Evolutionary conservation across 1,139 yeast genomes (phyloP).

Genomic region (Trichomonascaceae sp.): DNA sequence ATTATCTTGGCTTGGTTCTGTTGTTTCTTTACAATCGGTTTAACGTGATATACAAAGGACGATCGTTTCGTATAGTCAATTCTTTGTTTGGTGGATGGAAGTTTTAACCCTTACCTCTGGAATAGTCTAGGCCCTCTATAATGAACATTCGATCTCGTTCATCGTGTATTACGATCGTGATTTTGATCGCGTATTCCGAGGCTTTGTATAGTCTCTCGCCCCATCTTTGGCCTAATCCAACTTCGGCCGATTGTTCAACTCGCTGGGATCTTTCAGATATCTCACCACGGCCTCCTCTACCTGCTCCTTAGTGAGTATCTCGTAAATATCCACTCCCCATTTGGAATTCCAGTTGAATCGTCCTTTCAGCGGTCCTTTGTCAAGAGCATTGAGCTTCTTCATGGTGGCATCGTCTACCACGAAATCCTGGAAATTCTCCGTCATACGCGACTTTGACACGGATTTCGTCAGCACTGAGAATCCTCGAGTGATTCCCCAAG

Average conservation of each 20-base stretch:
- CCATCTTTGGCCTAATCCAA: not conserved
- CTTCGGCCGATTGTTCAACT: not conserved
- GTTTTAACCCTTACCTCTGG: not conserved
- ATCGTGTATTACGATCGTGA: too few species aligned
- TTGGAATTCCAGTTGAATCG: conserved; percentile 6
- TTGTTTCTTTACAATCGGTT: not conserved
- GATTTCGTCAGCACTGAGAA: conserved; percentile 67
- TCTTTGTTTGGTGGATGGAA: not conserved
- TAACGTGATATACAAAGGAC: not conserved
- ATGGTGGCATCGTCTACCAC: conserved; percentile 25
- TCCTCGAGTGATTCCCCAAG: conserved; percentile 68
- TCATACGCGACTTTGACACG: conserved; percentile 51
- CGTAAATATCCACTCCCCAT: conserved; percentile 6
- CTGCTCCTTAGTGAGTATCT: not conserved
- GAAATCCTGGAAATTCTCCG: conserved; percentile 58
- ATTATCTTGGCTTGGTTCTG: not conserved
- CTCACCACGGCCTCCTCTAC: not conserved
- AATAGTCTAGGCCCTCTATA: too few species aligned
- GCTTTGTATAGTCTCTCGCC: too few species aligned
- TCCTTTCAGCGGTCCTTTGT: conserved; percentile 2
- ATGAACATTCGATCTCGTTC: too few species aligned
- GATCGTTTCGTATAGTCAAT: not conserved
- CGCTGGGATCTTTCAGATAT: not conserved
- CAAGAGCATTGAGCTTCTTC: conserved; percentile 4
- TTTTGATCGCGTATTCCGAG: too few species aligned